Evolutionary conservation across 2,329 filamentous ascomycete species (phyloP).

Genomic region (Amphichorda felina): DNA sequence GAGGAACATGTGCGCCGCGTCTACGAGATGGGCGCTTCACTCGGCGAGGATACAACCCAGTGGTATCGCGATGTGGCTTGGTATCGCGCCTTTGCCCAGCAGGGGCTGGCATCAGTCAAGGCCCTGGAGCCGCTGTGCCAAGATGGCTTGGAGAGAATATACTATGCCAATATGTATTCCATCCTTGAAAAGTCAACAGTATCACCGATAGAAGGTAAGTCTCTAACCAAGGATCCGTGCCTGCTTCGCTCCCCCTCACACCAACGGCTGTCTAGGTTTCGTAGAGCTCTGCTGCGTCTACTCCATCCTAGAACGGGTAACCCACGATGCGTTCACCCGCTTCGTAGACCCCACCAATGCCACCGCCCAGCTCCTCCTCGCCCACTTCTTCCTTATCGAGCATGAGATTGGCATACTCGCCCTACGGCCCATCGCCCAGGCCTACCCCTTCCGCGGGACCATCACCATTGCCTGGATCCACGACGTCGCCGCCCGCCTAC

Average conservation of each 20-base stretch:
- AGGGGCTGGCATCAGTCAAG: background rate
- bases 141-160: background rate
- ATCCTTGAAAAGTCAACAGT: background rate
- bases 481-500: background rate
- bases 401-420: background rate
- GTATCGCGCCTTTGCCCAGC: background rate
- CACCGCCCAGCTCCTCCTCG: background rate
- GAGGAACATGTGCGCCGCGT: background rate
- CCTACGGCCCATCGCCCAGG: background rate
- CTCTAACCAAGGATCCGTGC: no score
- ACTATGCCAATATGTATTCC: background rate
- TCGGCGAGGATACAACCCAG: background rate
- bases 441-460: background rate
- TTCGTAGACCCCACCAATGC: constrained; percentile 1
- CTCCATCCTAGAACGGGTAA: background rate
- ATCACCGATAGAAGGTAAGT: background rate
- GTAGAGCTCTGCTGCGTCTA: background rate
- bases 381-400: constrained; percentile 2
- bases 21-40: background rate
- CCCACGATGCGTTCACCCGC: background rate
- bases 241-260: background rate
- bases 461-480: background rate
- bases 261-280: no score
- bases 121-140: background rate
- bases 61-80: background rate